Base-by-base conservation (phyloP, 345 rosid genomes). In the Schrenkiella parvula region DNA sequence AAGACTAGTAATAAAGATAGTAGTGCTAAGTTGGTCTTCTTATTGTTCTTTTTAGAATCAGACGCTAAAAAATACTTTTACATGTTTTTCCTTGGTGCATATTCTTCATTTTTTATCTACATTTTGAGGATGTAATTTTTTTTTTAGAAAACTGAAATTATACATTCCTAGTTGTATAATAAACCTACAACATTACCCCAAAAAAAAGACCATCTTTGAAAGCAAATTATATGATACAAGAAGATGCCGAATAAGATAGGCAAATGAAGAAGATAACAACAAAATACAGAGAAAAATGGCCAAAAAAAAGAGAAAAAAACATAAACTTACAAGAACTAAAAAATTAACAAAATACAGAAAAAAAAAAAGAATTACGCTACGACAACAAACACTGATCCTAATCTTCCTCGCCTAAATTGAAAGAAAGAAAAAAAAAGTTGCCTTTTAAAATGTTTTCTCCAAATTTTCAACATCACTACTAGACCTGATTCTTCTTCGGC, bases 401-500 rank as follows among this genome's bases (percentile, higher is more conserved):
- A 28, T 65, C 54, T 53, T 43, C 26, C 22, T 68, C 46, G 56
- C 1, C 57, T 22, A 6, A 9, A 11, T 3, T 3, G 11, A 37
- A 12, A 9, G 9, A 1, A 5, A 28, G 8, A 43, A 34, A 34
- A 19, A 19, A 32, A 39, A 39, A 8, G n/a, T 39, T 53, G 63
- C 52, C 42, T 28, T 53, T 0, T 1, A n/a, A n/a, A n/a, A n/a
- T n/a, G n/a, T 2, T 19, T 22, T 1, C 21, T 58, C 71, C 66
- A 37, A n/a, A 68, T 26, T 22, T 59, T 6, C 5, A 14, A 2
- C 29, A 70, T 3, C 21, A 66, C 34, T 38, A 22, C 19, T 25
- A 29, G 23, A 58, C 17, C 17, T 64, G 73, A 76, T 81, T 80
- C 75, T 91, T 93, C 85, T 89, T 81, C 0, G 97, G 96, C 76